A percentile compares a stretch with the other conserved stretches of the same genome.
phyloP scores from a whole-genome alignment of 2,329 filamentous ascomycete species.

The Leptodontidium sp. region DNA sequence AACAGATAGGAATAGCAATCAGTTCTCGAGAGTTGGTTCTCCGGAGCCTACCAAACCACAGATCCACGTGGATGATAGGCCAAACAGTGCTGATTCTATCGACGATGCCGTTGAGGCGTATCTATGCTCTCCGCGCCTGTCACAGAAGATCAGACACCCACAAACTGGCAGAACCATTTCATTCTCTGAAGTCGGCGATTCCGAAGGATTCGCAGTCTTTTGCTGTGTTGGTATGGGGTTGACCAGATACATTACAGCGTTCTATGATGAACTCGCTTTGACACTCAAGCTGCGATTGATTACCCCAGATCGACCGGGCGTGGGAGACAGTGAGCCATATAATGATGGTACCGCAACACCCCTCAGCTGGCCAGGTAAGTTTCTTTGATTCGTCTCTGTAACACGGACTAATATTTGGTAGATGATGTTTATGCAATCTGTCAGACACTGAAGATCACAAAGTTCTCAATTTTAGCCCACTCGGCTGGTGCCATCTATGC shows the following conservation, averaged over 20 bases:
- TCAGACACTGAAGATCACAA: slow-evolving; percentile 88
- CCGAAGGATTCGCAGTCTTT: slow-evolving; percentile 89
- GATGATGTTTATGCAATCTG: slow-evolving; percentile 93
- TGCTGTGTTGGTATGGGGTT: slow-evolving; percentile 98
- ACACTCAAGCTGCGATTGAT: slow-evolving; percentile 90
- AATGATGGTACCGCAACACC: slow-evolving; percentile 84
- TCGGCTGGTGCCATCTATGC: slow-evolving; percentile 98
- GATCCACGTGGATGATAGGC: slow-evolving; percentile 69
- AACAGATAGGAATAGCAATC: slow-evolving; percentile 47
- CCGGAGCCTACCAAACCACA: slow-evolving; percentile 41
- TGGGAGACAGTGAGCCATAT: slow-evolving; percentile 90
- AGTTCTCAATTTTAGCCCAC: slow-evolving; percentile 95
- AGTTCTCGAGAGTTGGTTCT: slow-evolving; percentile 41
- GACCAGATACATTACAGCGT: slow-evolving; percentile 93
- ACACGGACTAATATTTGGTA: slow-evolving; percentile 46
- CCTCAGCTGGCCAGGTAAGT: slow-evolving; percentile 88
- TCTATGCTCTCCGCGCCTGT: slow-evolving; percentile 81
- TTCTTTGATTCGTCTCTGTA: slow-evolving; percentile 25
- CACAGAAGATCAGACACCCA: slow-evolving; percentile 87
- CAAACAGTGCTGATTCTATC: slow-evolving; percentile 83
- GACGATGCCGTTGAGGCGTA: slow-evolving; percentile 89
- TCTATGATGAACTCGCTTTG: slow-evolving; percentile 93
- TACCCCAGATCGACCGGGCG: slow-evolving; percentile 91
- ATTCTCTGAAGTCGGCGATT: slow-evolving; percentile 95
- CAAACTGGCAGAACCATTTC: slow-evolving; percentile 88